Evolutionary conservation across 2,329 filamentous ascomycete genomes (phyloP), one percentile per base, ranked within the genome.

Genomic region (Alternaria gaisen): DNA sequence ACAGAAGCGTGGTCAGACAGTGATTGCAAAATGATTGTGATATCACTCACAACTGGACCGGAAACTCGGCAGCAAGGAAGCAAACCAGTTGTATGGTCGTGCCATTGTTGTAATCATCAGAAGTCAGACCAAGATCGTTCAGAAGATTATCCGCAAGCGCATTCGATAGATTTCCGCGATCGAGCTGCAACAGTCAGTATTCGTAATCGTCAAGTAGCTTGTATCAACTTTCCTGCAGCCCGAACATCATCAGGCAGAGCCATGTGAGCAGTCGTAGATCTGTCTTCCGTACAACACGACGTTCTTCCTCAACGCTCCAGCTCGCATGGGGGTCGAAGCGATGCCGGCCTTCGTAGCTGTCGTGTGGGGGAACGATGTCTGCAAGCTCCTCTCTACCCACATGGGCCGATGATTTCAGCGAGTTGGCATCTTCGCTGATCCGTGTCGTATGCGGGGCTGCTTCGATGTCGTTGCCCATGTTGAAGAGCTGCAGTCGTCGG

Each of bases 1-100:
- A 51, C 2, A 20, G 11, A 7, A 5, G 11, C 3, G 12, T 30
- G 20, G 41, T 54, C 12, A 60, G 44, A 44, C 14, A 9, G 9
- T 36, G 4, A 16, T 9, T 48, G 16, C 20, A 32, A 16, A 22
- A 14, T 10, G 10, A 3, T 24, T 9, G 7, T n/a, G 12, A 14
- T 11, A 4, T 8, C 32, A 60, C 57, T 56, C 46, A 60, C 57
- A 82, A 73, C 40, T 80, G 69, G 0, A 80, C 80, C 0, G 81
- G 81, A 20, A 83, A 77, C 52, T 81, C 81, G 0, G 81, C 80
- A 3, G 68, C 64, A n/a, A 97, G 93, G 81, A 96, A 96, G 76
- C 92, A 93, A 24, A 86, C 85, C 79, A 92, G 93, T 82, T 95
- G 94, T 10, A 91, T 80, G 0, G 79, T 80, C 18, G 77, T 74